phyloP scores from a whole-genome alignment of 2,329 filamentous ascomycete species.

The Akanthomyces dipterigenus region DNA sequence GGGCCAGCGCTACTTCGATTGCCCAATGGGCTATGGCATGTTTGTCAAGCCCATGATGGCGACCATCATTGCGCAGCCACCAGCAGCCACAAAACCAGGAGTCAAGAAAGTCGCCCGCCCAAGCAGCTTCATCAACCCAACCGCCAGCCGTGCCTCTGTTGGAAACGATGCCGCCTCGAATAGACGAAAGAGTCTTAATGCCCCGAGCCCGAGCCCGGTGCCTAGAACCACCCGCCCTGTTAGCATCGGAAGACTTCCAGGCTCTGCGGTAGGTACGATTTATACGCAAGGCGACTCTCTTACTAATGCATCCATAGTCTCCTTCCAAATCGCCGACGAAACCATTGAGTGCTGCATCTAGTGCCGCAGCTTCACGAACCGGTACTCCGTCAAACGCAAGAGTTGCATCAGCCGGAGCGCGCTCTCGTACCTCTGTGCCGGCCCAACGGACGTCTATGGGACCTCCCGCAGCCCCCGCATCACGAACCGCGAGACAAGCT shows the following conservation, averaged over 20 bases:
- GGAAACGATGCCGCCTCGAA: slow-evolving; percentile 45
- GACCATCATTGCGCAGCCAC: slow-evolving; percentile 47
- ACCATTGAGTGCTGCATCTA: slow-evolving; percentile 53
- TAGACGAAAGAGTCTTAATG: slow-evolving; percentile 64
- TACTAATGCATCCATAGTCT: slow-evolving; percentile 42
- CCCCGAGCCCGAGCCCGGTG: slow-evolving; percentile 65
- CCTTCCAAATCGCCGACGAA: slow-evolving; percentile 77
- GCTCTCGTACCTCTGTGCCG: slow-evolving; percentile 49
- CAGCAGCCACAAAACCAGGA: slow-evolving; percentile 30
- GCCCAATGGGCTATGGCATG: slow-evolving; percentile 68
- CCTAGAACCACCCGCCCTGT: slow-evolving; percentile 48
- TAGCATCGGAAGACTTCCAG: slow-evolving; percentile 47
- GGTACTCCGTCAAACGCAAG: slow-evolving; percentile 55
- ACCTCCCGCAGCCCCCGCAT: slow-evolving; percentile 48
- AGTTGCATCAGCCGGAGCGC: slow-evolving; percentile 37
- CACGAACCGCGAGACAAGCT: slow-evolving; percentile 36
- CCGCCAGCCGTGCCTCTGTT: slow-evolving; percentile 32
- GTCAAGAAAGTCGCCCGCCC: slow-evolving; percentile 39
- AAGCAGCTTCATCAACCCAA: slow-evolving; percentile 44
- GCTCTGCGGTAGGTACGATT: not conserved
- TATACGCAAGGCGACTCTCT: not conserved
- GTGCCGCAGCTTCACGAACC: slow-evolving; percentile 54
- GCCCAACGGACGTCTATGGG: slow-evolving; percentile 59
- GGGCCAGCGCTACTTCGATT: slow-evolving; percentile 84
- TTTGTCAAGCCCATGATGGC: slow-evolving; percentile 74